Percentiles rank a stretch among this genome's conserved stretches.
Conservation (phyloP, 306 rosid genomes). For the Trichosanthes cucumerina region DNA sequence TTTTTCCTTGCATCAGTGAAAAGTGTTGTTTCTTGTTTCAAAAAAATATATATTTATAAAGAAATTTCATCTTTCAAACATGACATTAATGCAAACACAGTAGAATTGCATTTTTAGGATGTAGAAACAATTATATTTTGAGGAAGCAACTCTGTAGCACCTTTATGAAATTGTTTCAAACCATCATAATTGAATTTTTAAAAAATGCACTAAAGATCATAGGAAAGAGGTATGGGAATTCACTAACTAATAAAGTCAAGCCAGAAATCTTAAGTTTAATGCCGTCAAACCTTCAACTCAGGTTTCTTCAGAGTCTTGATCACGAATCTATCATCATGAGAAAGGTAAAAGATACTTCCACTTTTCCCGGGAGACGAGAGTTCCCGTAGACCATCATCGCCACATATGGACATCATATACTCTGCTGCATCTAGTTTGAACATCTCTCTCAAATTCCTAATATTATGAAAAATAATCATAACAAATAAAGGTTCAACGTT, state of each 20-base stretch:
- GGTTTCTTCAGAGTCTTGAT: slow-evolving; percentile 71
- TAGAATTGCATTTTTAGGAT: neutral
- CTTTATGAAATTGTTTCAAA: neutral
- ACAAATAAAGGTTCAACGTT: neutral
- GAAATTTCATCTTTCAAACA: neutral
- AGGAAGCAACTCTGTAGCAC: neutral
- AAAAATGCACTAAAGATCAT: neutral
- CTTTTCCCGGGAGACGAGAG: slow-evolving; percentile 91
- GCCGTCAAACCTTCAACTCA: slow-evolving; percentile 80
- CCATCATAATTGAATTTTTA: neutral
- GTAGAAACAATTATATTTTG: neutral
- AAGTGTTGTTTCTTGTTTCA: no score
- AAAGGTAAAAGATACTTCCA: slow-evolving; percentile 95
- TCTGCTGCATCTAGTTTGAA: slow-evolving; percentile 96
- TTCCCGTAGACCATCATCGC: slow-evolving; percentile 78
- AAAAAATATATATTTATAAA: neutral
- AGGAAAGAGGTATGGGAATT: neutral
- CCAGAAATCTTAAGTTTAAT: neutral
- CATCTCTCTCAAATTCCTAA: slow-evolving; percentile 99
- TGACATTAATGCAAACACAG: neutral
- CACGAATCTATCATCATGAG: slow-evolving; percentile 93
- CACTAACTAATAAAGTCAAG: neutral
- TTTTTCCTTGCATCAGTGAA: no score
- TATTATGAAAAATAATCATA: neutral
- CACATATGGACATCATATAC: slow-evolving; percentile 99